A percentile compares a stretch with the other conserved stretches of the same genome.
phyloP scores from a whole-genome alignment of 192 early-diverging fungal genomes.

The Irineochytrium annulatum region DNA sequence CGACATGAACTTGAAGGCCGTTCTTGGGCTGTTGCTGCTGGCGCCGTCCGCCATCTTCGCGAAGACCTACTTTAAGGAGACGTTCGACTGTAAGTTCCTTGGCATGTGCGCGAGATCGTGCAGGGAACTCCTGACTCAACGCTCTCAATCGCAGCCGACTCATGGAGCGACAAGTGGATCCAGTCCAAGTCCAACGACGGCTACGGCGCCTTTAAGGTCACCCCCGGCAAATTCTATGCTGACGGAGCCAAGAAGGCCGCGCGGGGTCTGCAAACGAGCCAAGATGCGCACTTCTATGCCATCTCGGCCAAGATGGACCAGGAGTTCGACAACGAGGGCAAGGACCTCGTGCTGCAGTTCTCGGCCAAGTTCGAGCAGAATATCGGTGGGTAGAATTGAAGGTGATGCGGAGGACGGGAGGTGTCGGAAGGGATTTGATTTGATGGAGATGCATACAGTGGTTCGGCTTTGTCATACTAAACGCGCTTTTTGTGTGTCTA shows the following conservation, averaged over 20 bases:
- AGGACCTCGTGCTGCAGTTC: conserved; percentile 83
- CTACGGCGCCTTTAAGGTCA: conserved; percentile 69
- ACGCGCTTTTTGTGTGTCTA: not conserved
- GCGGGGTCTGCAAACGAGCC: conserved; percentile 71
- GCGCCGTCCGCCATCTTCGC: conserved; percentile 26
- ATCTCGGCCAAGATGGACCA: conserved; percentile 70
- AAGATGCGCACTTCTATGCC: conserved; percentile 84
- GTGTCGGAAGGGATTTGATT: not conserved
- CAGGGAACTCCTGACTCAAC: conserved; percentile 8
- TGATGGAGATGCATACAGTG: not conserved
- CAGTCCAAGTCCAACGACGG: conserved; percentile 61
- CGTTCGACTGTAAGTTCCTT: conserved; percentile 62
- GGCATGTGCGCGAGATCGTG: not conserved
- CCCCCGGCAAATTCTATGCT: conserved; percentile 69
- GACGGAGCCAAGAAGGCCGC: conserved; percentile 63
- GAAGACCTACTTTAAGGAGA: conserved; percentile 84
- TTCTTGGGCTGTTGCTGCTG: conserved; percentile 2
- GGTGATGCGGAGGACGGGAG: not conserved
- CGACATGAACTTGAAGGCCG: conserved; percentile 1
- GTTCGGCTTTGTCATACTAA: not conserved
- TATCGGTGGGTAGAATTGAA: conserved; percentile 35
- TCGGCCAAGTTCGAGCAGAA: conserved; percentile 86
- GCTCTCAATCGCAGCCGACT: not conserved
- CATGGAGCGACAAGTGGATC: conserved; percentile 61
- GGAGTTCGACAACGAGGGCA: conserved; percentile 75